Base-by-base conservation (phyloP, 805 yeast species). In the Zygosaccharomyces pseudorouxii region DNA sequence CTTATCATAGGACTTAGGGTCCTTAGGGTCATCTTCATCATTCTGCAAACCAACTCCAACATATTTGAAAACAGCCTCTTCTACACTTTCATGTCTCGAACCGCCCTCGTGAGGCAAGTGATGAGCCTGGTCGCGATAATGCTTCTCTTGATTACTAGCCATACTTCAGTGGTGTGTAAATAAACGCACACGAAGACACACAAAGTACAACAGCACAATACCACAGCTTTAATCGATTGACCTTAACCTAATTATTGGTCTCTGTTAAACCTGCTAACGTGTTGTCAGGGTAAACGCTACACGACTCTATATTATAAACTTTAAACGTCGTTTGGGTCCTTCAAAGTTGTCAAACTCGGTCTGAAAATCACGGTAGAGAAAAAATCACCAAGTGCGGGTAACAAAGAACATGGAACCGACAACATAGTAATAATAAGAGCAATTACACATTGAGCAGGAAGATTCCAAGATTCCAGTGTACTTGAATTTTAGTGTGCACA, bases 1-100 rank as follows among this genome's bases (percentile, higher is more conserved):
- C 30, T 55, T 58, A 28, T 60, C 62, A 7, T 59, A 58, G 11
- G 62, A 55, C 40, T 61, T 64, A 63, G 67, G 58, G 39, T 59
- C 63, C 38, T 62, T 63, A 35, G 59, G 56, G 38, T 59, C 64
- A 18, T 58, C 53, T 30, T 54, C 66, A 57, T 42, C 68, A 38
- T 55, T 63, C 14, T 72, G 79, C 37, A 83, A 64, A 1, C 82
- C 76, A 5, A 83, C 85, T 16, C 85, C 88, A 11, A 84, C 92
- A 55, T 79, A 78, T 47, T 78, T 75, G 79, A 85, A 74, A 14
- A 86, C 89, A 0, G 89, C 93, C 14, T 86, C 93, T 58, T 84
- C 93, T 2, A 84, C 93, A 49, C 75, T 69, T 33, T 67, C 71
- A 40, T 67, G 67, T 25, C 59, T 46, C 31, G 50, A 25, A 38